Base-by-base conservation (phyloP, 192 early-diverging fungal genomes). In the Endogone sp. region DNA sequence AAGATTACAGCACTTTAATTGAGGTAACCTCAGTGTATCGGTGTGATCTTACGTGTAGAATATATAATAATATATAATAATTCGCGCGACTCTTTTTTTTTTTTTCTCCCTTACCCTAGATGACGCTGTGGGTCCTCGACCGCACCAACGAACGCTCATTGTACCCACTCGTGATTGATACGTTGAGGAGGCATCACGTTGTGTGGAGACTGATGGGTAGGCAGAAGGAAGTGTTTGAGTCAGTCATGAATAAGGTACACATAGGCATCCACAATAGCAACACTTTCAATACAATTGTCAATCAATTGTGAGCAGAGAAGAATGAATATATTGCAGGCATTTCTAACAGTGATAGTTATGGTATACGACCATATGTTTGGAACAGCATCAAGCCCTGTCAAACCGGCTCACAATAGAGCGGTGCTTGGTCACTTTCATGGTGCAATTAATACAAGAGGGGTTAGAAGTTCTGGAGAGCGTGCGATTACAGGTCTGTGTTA, bases 101-200 rank as follows among this genome's bases (percentile, higher is more conserved):
- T 57, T 60, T 11, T 3, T 10, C 11, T 3, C 31, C 30, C 54
- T 27, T 20, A 49, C 59, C 64, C 0, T 62, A 81, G 70, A 63
- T 82, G 24, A 70, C 78, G 20, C 65, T 79, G 25, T 87, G 85
- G 85, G 73, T 82, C 21, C 62, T 87, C 31, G 82, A 85, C 24
- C 79, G 83, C 61, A 84, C 85, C 9, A 73, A 77, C 20, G 83
- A 87, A 32, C 71, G 71, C 44, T 54, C 72, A 4, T 29, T 87
- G 25, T 79, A 82, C 68, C 78, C 73, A 4, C 71, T 76, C 54
- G 73, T 85, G 22, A 71, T 87, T n/a, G 79, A 85, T 62, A 70
- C 81, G 26, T 66, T 85, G 11, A 73, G 79, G 44, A 73, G 78
- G 23, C 78, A 87, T 63, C 73, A 76, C 29, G 77, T 71, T 65